phyloP scores from a whole-genome alignment of 768 basidiomycete species.

The Pleurotus citrinopileatus region DNA sequence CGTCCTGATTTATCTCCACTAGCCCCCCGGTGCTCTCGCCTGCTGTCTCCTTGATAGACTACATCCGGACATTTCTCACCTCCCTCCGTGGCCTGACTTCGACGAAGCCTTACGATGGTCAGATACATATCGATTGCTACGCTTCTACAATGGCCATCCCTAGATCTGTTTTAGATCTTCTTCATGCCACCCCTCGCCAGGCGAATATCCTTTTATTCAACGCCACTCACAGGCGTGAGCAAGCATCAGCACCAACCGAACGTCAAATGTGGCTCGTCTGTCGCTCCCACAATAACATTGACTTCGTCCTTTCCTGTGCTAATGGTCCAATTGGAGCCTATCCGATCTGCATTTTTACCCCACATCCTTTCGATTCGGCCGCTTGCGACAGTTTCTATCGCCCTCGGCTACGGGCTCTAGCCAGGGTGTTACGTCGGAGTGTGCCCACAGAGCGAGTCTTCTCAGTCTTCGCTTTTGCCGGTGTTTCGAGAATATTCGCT shows the following conservation, averaged over 20 bases:
- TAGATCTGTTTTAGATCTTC: slow-evolving; percentile 23
- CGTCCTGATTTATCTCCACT: too few species aligned
- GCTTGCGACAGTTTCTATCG: slow-evolving; percentile 19
- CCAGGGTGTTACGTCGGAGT: slow-evolving; percentile 23
- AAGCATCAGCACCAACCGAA: neutral
- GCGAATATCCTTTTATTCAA: slow-evolving; percentile 23
- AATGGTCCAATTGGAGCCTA: slow-evolving; percentile 38
- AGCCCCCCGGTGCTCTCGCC: too few species aligned
- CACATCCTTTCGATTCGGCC: slow-evolving; percentile 31
- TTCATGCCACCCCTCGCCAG: slow-evolving; percentile 24
- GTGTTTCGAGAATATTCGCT: slow-evolving; percentile 35
- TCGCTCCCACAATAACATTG: slow-evolving; percentile 23
- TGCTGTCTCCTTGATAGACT: too few species aligned
- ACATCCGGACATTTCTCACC: too few species aligned
- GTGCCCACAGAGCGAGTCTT: slow-evolving; percentile 38
- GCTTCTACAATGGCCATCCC: slow-evolving; percentile 29
- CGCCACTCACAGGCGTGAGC: slow-evolving; percentile 12
- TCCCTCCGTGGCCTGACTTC: too few species aligned
- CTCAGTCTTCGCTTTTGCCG: slow-evolving; percentile 44
- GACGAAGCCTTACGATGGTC: too few species aligned
- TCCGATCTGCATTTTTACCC: slow-evolving; percentile 48
- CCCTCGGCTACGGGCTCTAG: slow-evolving; percentile 31
- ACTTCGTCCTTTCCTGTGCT: slow-evolving; percentile 48
- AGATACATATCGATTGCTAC: neutral
- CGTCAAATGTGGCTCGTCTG: slow-evolving; percentile 32